These are phyloP conservation scores for Schizophyllum commune DNA, from an alignment of 1,284 basidiomycete species.

Conservation along the genomic window DNA sequence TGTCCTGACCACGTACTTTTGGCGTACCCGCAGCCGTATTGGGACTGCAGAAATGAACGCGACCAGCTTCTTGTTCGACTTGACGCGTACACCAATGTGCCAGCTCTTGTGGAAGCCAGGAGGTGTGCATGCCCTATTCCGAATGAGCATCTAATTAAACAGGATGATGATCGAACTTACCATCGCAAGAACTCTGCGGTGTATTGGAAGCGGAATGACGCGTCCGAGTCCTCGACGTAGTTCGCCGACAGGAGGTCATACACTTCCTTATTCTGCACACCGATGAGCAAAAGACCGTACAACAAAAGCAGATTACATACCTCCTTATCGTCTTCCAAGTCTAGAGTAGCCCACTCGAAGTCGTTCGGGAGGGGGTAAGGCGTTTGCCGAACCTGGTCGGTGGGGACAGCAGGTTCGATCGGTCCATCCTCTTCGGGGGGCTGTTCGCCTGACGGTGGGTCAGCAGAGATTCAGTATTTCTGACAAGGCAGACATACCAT, in stretches of 20 bases:
- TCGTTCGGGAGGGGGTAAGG: constrained; percentile 87
- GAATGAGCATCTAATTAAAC: constrained; percentile 2
- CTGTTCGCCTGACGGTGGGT: constrained; percentile 46
- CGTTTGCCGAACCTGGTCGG: constrained; percentile 78
- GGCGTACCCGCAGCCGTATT: constrained; percentile 71
- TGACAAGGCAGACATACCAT: constrained; percentile 35
- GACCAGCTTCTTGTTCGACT: constrained; percentile 88
- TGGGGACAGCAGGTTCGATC: constrained; percentile 79
- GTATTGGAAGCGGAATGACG: constrained; percentile 95
- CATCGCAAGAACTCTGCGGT: constrained; percentile 92
- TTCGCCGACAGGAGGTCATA: constrained; percentile 89
- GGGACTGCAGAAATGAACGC: constrained; percentile 98
- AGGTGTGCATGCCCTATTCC: constrained; percentile 85
- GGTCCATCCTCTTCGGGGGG: constrained; percentile 72
- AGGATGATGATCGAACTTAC: constrained; percentile 34
- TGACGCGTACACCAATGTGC: constrained; percentile 94
- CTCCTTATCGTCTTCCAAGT: constrained; percentile 74
- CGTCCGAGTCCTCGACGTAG: constrained; percentile 97
- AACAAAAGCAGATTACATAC: constrained; percentile 23
- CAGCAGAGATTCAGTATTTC: background rate
- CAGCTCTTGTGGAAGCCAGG: constrained; percentile 92
- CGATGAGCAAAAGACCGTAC: background rate
- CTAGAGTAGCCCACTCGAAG: constrained; percentile 87
- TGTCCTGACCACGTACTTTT: constrained; percentile 41
- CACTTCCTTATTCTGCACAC: constrained; percentile 75